These are phyloP conservation scores for Gracilaria domingensis DNA, from an alignment of 23 red algal species.

Conservation along the genomic window DNA sequence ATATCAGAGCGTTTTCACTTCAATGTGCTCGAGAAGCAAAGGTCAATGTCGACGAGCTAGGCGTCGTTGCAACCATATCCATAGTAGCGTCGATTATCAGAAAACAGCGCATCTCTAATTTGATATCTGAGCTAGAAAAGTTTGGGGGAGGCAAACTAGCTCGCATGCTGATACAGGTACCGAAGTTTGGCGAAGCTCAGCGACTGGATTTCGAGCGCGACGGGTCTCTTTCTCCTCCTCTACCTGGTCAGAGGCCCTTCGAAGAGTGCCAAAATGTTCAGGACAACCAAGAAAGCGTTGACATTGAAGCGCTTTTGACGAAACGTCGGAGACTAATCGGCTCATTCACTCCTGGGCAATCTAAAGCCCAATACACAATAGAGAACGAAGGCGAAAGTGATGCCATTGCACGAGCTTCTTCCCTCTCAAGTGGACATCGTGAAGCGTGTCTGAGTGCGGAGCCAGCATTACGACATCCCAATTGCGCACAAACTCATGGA, in stretches of 20 bases:
- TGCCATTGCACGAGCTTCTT: not conserved
- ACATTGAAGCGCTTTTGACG: not conserved
- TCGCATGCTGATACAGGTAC: not conserved
- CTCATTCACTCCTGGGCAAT: not conserved
- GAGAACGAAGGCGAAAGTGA: not conserved
- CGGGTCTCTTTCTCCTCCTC: not conserved
- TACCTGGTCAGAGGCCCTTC: not conserved
- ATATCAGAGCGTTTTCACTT: not conserved
- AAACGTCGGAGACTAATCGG: not conserved
- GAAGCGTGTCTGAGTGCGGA: not conserved
- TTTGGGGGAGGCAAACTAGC: conserved; percentile 6
- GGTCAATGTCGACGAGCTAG: not conserved
- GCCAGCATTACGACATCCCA: not conserved
- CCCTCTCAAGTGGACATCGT: not conserved
- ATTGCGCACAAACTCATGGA: not conserved
- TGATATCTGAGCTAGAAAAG: conserved; percentile 23
- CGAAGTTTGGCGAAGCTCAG: not conserved
- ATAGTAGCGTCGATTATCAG: not conserved
- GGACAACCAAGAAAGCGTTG: not conserved
- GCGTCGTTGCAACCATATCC: not conserved
- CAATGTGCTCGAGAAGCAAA: conserved; percentile 21
- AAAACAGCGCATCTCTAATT: not conserved
- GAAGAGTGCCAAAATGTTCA: not conserved
- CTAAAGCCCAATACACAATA: not conserved
- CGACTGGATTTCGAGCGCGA: not conserved